Conservation (phyloP, 148 eudicot genomes). For the Hydrangea macrophylla region DNA sequence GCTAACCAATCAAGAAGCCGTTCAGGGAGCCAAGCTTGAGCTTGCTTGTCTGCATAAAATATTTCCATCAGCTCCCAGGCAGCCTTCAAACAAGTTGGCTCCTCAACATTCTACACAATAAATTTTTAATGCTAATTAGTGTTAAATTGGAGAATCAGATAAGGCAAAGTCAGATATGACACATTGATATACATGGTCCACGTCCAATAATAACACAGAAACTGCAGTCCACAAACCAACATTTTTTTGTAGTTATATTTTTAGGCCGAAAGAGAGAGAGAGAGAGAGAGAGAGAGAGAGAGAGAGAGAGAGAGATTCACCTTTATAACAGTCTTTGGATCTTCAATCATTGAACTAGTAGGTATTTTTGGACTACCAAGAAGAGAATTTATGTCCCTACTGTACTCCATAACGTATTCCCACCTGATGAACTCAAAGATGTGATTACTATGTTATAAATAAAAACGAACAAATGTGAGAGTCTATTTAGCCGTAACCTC, state of each 20-base stretch:
- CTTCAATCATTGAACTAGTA: slow-evolving; percentile 55
- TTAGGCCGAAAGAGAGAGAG: too few species aligned
- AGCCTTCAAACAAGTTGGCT: slow-evolving; percentile 77
- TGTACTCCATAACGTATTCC: slow-evolving; percentile 77
- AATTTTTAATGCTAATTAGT: not conserved
- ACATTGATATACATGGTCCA: not conserved
- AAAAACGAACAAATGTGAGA: slow-evolving; percentile 5
- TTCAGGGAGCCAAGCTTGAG: slow-evolving; percentile 88
- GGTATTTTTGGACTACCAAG: slow-evolving; percentile 52
- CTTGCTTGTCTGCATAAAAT: slow-evolving; percentile 81
- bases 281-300: not conserved
- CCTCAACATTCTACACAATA: slow-evolving; percentile 47
- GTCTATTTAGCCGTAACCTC: not conserved
- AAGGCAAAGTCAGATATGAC: slow-evolving; percentile 3
- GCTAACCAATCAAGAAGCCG: slow-evolving; percentile 92
- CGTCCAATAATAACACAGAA: not conserved
- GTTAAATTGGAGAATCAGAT: not conserved
- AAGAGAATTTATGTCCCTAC: slow-evolving; percentile 76
- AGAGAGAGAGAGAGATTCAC: slow-evolving; percentile 20
- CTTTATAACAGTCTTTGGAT: slow-evolving; percentile 58
- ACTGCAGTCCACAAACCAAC: not conserved
- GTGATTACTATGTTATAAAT: slow-evolving; percentile 14
- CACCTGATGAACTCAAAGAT: slow-evolving; percentile 46
- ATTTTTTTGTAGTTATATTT: too few species aligned
- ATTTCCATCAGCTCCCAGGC: slow-evolving; percentile 95